Evolutionary conservation across 179 eudicot genomes (phyloP).

Genomic region (Spinacia oleracea): DNA sequence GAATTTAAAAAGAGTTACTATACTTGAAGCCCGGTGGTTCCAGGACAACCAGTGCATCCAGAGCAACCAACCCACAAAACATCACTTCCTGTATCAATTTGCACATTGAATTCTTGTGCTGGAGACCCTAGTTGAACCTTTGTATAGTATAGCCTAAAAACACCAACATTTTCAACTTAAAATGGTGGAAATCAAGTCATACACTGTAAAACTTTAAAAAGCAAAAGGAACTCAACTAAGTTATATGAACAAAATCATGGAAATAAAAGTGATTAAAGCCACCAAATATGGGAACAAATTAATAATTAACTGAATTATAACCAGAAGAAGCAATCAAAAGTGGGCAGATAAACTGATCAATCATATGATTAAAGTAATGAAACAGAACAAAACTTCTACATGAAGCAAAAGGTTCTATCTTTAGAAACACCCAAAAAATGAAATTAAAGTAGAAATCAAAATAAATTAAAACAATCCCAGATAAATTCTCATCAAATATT

Average conservation of each 20-base stretch:
- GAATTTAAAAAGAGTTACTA: constrained; percentile 12
- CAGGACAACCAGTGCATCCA: constrained; percentile 83
- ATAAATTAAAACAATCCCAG: constrained; percentile 7
- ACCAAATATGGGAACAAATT: neutral
- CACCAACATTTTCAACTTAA: neutral
- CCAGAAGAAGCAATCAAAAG: constrained; percentile 12
- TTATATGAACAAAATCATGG: neutral
- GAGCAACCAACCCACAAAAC: constrained; percentile 88
- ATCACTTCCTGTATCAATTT: constrained; percentile 98
- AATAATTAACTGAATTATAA: neutral
- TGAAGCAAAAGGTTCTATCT: constrained; percentile 9
- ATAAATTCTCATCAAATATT: constrained; percentile 5
- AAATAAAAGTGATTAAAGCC: constrained; percentile 14
- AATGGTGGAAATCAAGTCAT: constrained; percentile 14
- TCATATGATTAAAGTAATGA: constrained; percentile 13
- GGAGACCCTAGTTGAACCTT: constrained; percentile 77
- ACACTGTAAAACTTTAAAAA: neutral
- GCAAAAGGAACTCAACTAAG: constrained; percentile 9
- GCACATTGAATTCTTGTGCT: constrained; percentile 76
- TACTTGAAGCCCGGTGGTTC: constrained; percentile 85
- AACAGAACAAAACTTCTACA: constrained; percentile 14
- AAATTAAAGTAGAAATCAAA: neutral
- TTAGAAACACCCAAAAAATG: neutral
- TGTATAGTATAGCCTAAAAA: constrained; percentile 78
- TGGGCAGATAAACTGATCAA: neutral